These are phyloP conservation scores for Herpetospermum pedunculosum DNA, from an alignment of 306 rosid species.

Conservation along the genomic window DNA sequence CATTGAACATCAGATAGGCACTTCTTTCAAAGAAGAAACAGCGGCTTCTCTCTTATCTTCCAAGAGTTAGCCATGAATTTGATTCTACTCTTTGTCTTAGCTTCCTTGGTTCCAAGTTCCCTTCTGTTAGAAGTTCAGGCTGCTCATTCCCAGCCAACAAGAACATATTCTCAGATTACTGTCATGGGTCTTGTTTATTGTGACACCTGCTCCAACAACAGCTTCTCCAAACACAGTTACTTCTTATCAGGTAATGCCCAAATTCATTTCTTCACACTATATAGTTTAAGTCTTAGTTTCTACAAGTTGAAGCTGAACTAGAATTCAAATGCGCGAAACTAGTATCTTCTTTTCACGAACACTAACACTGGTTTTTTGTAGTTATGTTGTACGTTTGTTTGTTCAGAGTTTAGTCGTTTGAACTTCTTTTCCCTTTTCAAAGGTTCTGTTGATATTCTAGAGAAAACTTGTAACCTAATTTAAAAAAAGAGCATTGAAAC, in stretches of 20 bases:
- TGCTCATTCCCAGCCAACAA: not conserved
- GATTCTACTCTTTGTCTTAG: constrained; percentile 29
- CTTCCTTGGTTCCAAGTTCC: constrained; percentile 26
- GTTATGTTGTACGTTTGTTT: not conserved
- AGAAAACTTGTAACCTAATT: not conserved
- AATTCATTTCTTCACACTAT: not conserved
- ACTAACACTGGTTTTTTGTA: not conserved
- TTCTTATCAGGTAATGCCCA: constrained; percentile 47
- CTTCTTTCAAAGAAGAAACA: not conserved
- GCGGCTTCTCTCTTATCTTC: not conserved
- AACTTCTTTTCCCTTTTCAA: not conserved
- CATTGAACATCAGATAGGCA: constrained; percentile 1
- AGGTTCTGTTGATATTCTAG: too few species aligned
- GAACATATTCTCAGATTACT: constrained; percentile 50
- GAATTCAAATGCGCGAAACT: not conserved
- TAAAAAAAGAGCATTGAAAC: not conserved
- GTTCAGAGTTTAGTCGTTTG: not conserved
- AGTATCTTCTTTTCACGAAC: not conserved
- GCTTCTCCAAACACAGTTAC: constrained; percentile 78
- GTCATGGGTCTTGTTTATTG: constrained; percentile 97
- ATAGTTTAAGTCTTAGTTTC: not conserved
- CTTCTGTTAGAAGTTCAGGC: constrained; percentile 34
- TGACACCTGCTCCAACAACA: constrained; percentile 86
- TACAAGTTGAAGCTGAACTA: not conserved
- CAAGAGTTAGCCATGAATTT: constrained; percentile 7